Percentiles rank a stretch among this genome's conserved stretches.
Conservation (phyloP, 2,329 filamentous ascomycete species). For the Purpureocillium takamizusanense region DNA sequence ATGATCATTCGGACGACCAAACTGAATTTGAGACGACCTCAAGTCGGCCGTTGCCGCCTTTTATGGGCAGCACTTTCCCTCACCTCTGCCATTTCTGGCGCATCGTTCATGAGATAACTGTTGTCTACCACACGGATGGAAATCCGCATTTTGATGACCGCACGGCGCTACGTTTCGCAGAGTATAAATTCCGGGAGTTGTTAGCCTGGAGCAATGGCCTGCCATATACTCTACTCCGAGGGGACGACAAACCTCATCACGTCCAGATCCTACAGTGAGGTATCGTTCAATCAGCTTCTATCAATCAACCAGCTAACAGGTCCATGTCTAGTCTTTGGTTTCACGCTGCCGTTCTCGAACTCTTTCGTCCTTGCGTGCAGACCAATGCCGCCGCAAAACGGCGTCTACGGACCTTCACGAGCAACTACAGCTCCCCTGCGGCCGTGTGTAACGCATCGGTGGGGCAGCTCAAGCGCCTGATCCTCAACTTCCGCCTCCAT, state of each 20-base stretch:
- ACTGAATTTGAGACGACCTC: background rate
- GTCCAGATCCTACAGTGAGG: slow-evolving; percentile 13
- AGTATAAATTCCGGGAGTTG: slow-evolving; percentile 22
- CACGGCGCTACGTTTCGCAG: slow-evolving; percentile 13
- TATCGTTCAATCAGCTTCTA: no score
- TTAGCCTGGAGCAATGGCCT: slow-evolving; percentile 21
- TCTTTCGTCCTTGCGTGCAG: slow-evolving; percentile 15
- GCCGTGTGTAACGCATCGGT: slow-evolving; percentile 20
- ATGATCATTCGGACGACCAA: background rate
- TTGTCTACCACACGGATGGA: slow-evolving; percentile 14
- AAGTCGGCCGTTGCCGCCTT: slow-evolving; percentile 2
- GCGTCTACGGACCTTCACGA: slow-evolving; percentile 16
- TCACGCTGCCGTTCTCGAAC: slow-evolving; percentile 11
- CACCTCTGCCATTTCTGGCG: slow-evolving; percentile 22
- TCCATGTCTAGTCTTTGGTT: slow-evolving; percentile 11
- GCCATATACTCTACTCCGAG: slow-evolving; percentile 10
- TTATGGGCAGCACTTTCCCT: slow-evolving; percentile 17
- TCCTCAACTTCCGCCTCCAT: slow-evolving; percentile 21
- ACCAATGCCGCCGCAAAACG: background rate
- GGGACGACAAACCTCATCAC: slow-evolving; percentile 15
- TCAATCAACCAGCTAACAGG: background rate
- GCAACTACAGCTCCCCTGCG: slow-evolving; percentile 11
- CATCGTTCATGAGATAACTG: slow-evolving; percentile 16
- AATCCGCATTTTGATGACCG: slow-evolving; percentile 2
- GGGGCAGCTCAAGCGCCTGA: slow-evolving; percentile 24